Evolutionary conservation across 805 yeast genomes (phyloP).

Genomic region (Kluyveromyces aestuarii): DNA sequence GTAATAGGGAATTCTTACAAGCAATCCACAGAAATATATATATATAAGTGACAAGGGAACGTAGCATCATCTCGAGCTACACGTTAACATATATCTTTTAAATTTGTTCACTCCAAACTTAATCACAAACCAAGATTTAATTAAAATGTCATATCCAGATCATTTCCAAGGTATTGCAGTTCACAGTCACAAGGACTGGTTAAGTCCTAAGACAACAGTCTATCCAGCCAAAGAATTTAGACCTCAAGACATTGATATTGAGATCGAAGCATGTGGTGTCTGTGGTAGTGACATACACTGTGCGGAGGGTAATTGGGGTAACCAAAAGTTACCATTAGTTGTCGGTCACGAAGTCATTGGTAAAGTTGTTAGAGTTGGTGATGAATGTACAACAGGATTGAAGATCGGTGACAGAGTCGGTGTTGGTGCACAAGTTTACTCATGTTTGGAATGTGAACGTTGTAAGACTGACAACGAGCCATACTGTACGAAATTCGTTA

Average conservation of each 20-base stretch:
- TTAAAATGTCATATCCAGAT: constrained; percentile 16
- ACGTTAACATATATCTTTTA: no score
- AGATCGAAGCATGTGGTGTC: constrained; percentile 53
- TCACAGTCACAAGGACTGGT: constrained; percentile 42
- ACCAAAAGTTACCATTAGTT: constrained; percentile 28
- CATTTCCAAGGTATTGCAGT: constrained; percentile 56
- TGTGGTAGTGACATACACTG: constrained; percentile 49
- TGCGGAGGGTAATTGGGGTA: constrained; percentile 19
- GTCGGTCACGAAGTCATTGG: constrained; percentile 71
- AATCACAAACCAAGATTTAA: neutral
- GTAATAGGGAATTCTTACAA: no score
- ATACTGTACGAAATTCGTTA: constrained; percentile 41
- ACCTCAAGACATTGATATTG: constrained; percentile 42
- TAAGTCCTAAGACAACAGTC: constrained; percentile 41
- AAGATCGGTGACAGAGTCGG: constrained; percentile 73
- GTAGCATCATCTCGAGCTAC: no score
- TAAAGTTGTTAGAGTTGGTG: constrained; percentile 48
- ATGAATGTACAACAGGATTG: constrained; percentile 37
- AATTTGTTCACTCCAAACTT: no score
- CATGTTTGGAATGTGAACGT: constrained; percentile 54
- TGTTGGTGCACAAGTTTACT: constrained; percentile 58
- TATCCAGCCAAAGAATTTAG: constrained; percentile 41
- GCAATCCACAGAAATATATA: no score
- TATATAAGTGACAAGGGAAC: no score
- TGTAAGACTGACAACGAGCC: constrained; percentile 48